Percentiles rank a stretch among this genome's conserved stretches.
Conservation (phyloP, 257 asterid species). For the Nicotiana sylvestris region DNA sequence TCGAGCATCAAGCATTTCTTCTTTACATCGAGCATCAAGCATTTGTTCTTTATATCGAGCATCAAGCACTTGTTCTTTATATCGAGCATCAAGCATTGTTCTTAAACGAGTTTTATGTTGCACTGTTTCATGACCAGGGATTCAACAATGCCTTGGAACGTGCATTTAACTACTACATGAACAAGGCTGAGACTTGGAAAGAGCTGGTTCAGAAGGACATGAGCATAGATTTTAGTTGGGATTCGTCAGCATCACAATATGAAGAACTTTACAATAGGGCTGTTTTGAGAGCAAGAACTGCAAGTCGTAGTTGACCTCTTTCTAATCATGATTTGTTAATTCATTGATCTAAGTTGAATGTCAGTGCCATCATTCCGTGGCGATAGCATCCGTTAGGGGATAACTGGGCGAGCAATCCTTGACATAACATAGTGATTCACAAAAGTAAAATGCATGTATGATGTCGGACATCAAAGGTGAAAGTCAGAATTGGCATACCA, state of each 20-base stretch:
- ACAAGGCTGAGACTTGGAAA: slow-evolving; percentile 57
- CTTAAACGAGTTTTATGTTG: neutral
- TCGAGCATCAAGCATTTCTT: neutral
- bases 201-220: slow-evolving; percentile 71
- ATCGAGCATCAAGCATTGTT: neutral
- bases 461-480: neutral
- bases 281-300: slow-evolving; percentile 56
- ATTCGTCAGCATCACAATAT: slow-evolving; percentile 68
- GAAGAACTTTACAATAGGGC: slow-evolving; percentile 80
- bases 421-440: neutral
- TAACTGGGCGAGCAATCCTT: neutral
- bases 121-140: slow-evolving; percentile 39
- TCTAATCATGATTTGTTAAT: neutral
- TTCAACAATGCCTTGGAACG: slow-evolving; percentile 67
- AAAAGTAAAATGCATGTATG: neutral
- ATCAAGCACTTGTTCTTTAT: neutral
- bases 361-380: neutral
- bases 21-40: neutral
- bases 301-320: slow-evolving; percentile 26
- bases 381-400: neutral
- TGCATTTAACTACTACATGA: slow-evolving; percentile 55
- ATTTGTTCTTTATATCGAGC: neutral
- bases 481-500: neutral
- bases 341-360: slow-evolving; percentile 9
- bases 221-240: slow-evolving; percentile 94